Base-by-base conservation (phyloP, 495 filamentous ascomycete genomes). In the Penicillium roqueforti region DNA sequence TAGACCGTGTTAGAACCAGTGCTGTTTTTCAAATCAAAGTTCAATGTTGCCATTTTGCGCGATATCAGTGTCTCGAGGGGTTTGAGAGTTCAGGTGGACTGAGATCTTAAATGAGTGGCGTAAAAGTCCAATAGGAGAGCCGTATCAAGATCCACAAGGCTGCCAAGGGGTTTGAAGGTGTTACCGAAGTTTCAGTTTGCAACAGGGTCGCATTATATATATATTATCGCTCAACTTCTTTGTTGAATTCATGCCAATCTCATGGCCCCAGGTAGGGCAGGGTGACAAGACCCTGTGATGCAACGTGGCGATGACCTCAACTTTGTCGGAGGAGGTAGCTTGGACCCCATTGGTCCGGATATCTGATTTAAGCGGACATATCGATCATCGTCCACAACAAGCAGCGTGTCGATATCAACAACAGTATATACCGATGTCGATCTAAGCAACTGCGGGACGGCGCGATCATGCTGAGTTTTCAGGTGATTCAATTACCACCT, bases 1-100 rank as follows among this genome's bases (percentile, higher is more conserved):
- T 81, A 88, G 20, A 85, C 81, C 23, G 69, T 78, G 56, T 69
- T 68, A 1, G 83, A 84, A n/a, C 69, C 68, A 14, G 83, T 85
- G 48, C 79, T 75, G 62, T 91, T 91, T 56, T 80, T 72, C 19
- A 91, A 67, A 16, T 74, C 78, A 55, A 90, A 76, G 19, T 78
- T 72, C 32, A 87, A 68, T 37, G 76, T 80, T 37, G 73, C 65
- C 65, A 76, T 77, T 26, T 19, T 54, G 50, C 3, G 25, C 16
- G 55, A 53, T 46, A 6, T 19, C 6, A 11, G 42, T 13, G 7
- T 11, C 13, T 18, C 19, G 3, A 4, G 31, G 18, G 14, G 39
- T 55, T 43, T 32, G 38, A 42, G 26, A 45, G 19, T 18, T 26
- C 2, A 13, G 4, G n/a, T 51, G 23, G 19, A 51, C 18, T n/a